Conservation (phyloP, 148 eudicot genomes). For the Rhododendron kiyosumense region DNA sequence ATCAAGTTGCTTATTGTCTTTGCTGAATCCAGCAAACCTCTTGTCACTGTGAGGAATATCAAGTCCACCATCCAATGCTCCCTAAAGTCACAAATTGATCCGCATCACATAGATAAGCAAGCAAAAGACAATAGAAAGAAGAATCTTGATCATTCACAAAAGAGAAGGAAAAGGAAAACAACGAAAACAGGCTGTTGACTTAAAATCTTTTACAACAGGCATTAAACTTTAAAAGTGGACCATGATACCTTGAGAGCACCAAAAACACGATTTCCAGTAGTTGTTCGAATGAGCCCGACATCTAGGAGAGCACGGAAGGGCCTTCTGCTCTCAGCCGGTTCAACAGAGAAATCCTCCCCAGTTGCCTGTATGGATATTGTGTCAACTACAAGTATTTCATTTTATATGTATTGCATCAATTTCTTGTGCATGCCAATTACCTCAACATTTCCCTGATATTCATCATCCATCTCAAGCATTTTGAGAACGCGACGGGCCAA, state of each 20-base stretch:
- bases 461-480: slow-evolving; percentile 63
- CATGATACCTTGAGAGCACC: slow-evolving; percentile 72
- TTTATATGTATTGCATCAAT: not conserved
- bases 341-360: slow-evolving; percentile 84
- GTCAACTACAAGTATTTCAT: not conserved
- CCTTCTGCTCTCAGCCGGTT: slow-evolving; percentile 68
- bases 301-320: slow-evolving; percentile 91
- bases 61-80: slow-evolving; percentile 71
- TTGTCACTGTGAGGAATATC: slow-evolving; percentile 81
- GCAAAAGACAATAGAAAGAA: not conserved
- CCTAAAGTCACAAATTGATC: slow-evolving; percentile 28
- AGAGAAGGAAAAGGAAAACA: not conserved
- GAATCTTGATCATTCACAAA: no score
- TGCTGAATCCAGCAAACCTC: slow-evolving; percentile 70
- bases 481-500: slow-evolving; percentile 69
- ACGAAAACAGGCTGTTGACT: not conserved
- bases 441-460: slow-evolving; percentile 75
- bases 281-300: slow-evolving; percentile 72
- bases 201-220: not conserved
- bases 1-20: slow-evolving; percentile 69
- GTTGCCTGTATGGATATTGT: slow-evolving; percentile 37
- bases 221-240: not conserved
- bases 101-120: not conserved
- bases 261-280: slow-evolving; percentile 82
- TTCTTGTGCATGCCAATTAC: slow-evolving; percentile 16